These are phyloP conservation scores for Moricandia moricandioides DNA, from an alignment of 345 rosid species.

Conservation along the genomic window DNA sequence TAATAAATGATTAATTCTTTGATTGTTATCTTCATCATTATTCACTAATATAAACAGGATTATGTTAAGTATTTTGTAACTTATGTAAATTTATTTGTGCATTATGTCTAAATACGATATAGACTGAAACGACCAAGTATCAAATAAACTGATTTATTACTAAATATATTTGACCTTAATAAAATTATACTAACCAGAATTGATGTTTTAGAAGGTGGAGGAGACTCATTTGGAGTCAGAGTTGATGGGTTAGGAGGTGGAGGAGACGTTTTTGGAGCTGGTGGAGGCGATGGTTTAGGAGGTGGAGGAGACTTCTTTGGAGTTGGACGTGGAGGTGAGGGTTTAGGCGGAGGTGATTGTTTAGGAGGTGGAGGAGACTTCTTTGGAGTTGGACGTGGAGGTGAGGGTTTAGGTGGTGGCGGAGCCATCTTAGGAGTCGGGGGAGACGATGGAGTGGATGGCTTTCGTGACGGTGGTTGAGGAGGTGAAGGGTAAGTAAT, in stretches of 20 bases:
- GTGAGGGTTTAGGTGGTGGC: not conserved
- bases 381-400: not conserved
- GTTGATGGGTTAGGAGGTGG: conserved; percentile 12
- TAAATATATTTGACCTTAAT: not conserved
- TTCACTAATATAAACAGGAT: not conserved
- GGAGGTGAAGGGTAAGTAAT: conserved; percentile 33
- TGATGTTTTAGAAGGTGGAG: not conserved
- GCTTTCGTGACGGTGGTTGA: conserved; percentile 7
- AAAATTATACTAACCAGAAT: conserved; percentile 1
- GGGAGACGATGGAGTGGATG: conserved; percentile 7
- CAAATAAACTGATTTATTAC: not conserved
- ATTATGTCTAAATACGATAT: not conserved
- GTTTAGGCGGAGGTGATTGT: conserved; percentile 23
- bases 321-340: conserved; percentile 27
- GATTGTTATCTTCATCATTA: not conserved
- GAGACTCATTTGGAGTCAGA: not conserved
- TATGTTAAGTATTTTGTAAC: not conserved
- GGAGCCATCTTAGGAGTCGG: not conserved
- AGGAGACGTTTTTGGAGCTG: not conserved
- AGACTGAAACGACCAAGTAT: not conserved
- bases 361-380: conserved; percentile 5
- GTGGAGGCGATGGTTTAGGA: conserved; percentile 15
- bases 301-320: conserved; percentile 21
- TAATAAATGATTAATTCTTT: not conserved
- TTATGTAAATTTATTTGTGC: not conserved